Evolutionary conservation across 148 eudicot genomes (phyloP), one percentile per base, ranked within the genome.

Genomic region (Vaccinium corymbosum): DNA sequence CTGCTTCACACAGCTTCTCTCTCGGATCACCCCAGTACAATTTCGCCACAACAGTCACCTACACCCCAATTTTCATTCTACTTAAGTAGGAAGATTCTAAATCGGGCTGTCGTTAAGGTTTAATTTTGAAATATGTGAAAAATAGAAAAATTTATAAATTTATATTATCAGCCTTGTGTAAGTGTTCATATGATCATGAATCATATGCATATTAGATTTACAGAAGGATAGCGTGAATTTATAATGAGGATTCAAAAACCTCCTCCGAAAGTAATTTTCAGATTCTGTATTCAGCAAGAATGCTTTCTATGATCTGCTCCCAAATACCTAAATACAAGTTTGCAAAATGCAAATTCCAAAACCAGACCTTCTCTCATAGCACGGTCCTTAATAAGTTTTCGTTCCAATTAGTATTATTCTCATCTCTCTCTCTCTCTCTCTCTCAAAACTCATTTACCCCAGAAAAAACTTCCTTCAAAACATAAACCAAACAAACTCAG

Each of bases 21-120:
- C 98, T 93, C 17, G 98, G 95, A 88, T 95, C 98, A 80, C 98
- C 98, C 98, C 98, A 95, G 82, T 90, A 92, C 76, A 95, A 35
- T 80, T 95, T 95, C 2, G 90, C 76, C 22, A 94, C 95, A 27
- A 95, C 55, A 1, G 38, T 90, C 70, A 95, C 89, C 98, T 94
- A 80, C 72, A 66, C 46, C 17, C 51, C 10, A 11, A 66, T 61
- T 9, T 70, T 75, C 55, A 56, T 51, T 81, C 7, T 32, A 42
- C 2, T 42, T 42, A 42, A 42, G 46, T 35, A 35, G 38, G 38
- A 35, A 35, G 38, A 35, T 35, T 35, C 38, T 35, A 35, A 35
- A 35, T 35, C 38, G 3, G 38, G 38, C 38, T 35, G 38, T 35
- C 38, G 38, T 35, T 35, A 35, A 35, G 38, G 38, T 35, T 35